Evolutionary conservation across 352 stramenopile species (phyloP), one percentile per base, ranked within the genome.

Genomic region (Saprolegnia diclina): DNA sequence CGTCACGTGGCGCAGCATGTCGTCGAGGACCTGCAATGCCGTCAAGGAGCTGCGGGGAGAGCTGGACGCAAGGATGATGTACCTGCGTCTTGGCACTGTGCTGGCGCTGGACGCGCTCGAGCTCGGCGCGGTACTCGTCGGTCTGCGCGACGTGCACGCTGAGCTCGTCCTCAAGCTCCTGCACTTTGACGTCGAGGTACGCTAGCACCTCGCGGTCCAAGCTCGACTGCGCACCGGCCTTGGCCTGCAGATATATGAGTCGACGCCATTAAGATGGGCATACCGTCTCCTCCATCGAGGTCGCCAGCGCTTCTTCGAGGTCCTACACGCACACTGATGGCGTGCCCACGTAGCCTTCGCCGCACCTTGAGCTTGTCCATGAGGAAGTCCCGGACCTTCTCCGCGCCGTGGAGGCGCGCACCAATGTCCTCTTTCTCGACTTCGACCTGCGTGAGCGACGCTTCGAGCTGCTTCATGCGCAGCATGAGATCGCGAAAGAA

Each of bases 201-300:
- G 83, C 85, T 37, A 94, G 92, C 64, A 94, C 91, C 64, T 94
- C 85, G 22, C 82, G 85, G 45, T 94, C 85, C 62, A 92, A 71
- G 19, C 65, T 64, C 6, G 77, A 78, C 52, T 92, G 83, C 44
- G 88, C 83, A 29, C 92, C 82, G 55, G 88, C 87, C 61, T 90
- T 86, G 0, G 72, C 53, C 11, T 72, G 32, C n/a, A 35, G 5
- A 40, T 16, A 37, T 24, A 7, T 11, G 11, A 14, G 18, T 11
- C 4, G 42, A n/a, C 42, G 42, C 42, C 2, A 48, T n/a, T 7
- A 7, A 11, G 42, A 10, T 3, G 13, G 42, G n/a, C 53, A 24
- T 38, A 55, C 57, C 57, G 48, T 76, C 4, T 56, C 72, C 29
- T 87, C 83, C 75, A 89, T 89, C 56, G 72, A 81, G 5, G 57